Percentiles rank a stretch among this genome's conserved stretches.
Conservation (phyloP, 2,329 filamentous ascomycete species). For the Fusarium sp. region DNA sequence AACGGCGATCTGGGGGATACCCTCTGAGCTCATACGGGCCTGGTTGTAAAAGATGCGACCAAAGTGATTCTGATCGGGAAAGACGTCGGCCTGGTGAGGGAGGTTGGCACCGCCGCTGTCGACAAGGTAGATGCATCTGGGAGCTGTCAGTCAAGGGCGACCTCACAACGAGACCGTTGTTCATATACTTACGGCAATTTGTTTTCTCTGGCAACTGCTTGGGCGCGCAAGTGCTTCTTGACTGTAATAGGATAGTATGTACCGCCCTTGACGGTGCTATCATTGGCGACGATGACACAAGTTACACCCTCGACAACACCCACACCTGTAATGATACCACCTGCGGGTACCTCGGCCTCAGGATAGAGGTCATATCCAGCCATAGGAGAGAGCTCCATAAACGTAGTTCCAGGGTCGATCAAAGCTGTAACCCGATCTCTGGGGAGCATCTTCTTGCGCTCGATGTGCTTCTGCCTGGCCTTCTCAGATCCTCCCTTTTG, state of each 20-base stretch:
- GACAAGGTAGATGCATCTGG: conserved; percentile 90
- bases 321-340: conserved; percentile 91
- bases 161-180: not conserved
- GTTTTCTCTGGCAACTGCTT: conserved; percentile 91
- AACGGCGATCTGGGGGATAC: conserved; percentile 92
- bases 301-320: conserved; percentile 90
- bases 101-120: conserved; percentile 96
- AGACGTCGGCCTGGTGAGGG: conserved; percentile 94
- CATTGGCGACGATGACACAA: conserved; percentile 94
- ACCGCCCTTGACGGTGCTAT: conserved; percentile 96
- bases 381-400: conserved; percentile 92
- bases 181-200: conserved; percentile 66
- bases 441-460: conserved; percentile 92
- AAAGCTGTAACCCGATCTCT: conserved; percentile 88
- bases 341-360: conserved; percentile 87
- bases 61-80: conserved; percentile 94
- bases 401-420: conserved; percentile 88
- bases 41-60: conserved; percentile 99
- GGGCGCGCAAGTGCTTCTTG: conserved; percentile 95
- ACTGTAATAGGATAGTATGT: conserved; percentile 98
- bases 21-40: conserved; percentile 87
- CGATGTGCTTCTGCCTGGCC: conserved; percentile 86
- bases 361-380: conserved; percentile 88
- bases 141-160: conserved; percentile 1
- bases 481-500: conserved; percentile 83